Base-by-base conservation (phyloP, 2,329 filamentous ascomycete species). In the Hawksworthiomyces lignivorus region DNA sequence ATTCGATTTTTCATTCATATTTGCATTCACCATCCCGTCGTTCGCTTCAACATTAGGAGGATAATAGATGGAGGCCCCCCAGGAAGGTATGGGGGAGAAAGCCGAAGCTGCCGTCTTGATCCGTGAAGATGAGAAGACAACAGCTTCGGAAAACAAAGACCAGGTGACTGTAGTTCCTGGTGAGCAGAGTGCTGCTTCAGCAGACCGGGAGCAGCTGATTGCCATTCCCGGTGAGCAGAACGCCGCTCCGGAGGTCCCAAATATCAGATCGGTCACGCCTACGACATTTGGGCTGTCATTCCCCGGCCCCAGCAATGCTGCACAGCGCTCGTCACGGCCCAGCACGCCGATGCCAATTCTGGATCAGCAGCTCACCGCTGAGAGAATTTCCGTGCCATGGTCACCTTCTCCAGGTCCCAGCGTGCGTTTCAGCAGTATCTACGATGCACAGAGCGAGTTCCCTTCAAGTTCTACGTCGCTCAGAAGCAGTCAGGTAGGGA, bases 331-430 rank as follows among this genome's bases (percentile, higher is more conserved):
- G 5, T 44, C 46, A 6, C 24, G 38, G 4, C 37, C 43, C 7
- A 30, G 24, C 11, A 50, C 48, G 8, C 46, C 43, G 18, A 39
- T 28, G 22, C 41, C 46, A 3, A 31, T 36, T 5, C 32, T 38
- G 3, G 46, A 48, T 24, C 38, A 43, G 33, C 48, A 46, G 34
- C 19, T 44, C n/a, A 41, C 47, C 8, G 36, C 28, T 12, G 43
- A 47, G 31, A 26, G 43, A 10, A 31, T 45, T 12, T 31, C 39
- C 27, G 35, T 46, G 20, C 31, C 35, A 7, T 47, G 35, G 39
- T 44, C 48, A 9, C 48, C 48, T 4, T 50, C 46, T 17, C 42
- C 46, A 9, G 46, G 48, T 2, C 46, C 44, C 6, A 42, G 42
- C 17, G 34, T 36, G 7, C 48, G 46, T 4, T 39, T 47, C 17